These are phyloP conservation scores for Citrus cavaleriei DNA, from an alignment of 345 rosid species.

Conservation along the genomic window DNA sequence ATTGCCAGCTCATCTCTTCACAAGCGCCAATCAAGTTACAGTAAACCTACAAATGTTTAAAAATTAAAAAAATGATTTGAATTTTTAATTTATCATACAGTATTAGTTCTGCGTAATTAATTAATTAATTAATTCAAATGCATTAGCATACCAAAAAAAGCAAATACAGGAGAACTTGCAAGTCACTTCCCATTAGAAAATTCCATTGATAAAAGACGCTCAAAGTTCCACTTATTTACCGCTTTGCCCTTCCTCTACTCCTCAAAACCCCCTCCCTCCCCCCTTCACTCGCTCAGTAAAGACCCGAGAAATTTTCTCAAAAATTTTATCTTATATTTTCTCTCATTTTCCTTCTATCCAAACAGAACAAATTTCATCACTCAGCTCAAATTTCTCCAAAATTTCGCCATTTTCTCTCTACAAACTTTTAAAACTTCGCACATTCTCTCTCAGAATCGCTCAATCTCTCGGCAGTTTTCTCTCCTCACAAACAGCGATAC, in stretches of 20 bases:
- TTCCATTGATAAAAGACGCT: constrained; percentile 19
- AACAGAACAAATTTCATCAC: neutral
- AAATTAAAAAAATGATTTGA: too few species aligned
- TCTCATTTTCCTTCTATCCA: neutral
- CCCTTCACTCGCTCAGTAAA: neutral
- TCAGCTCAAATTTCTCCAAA: neutral
- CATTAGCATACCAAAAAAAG: constrained; percentile 8
- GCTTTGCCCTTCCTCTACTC: constrained; percentile 31
- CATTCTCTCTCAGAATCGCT: neutral
- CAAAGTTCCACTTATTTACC: constrained; percentile 23
- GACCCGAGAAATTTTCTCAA: neutral
- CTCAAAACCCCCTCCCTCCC: constrained; percentile 33
- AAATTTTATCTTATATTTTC: neutral
- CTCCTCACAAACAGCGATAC: neutral
- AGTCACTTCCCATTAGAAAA: constrained; percentile 25
- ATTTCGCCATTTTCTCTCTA: neutral
- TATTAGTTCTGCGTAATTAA: neutral
- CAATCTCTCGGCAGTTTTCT: neutral
- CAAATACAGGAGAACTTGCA: constrained; percentile 23
- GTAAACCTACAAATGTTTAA: neutral
- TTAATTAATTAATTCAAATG: neutral
- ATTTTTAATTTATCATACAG: too few species aligned
- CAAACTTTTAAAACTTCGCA: neutral
- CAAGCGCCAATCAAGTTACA: constrained; percentile 3
- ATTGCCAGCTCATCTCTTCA: constrained; percentile 26